Base-by-base conservation (phyloP, 352 stramenopile species). In the Phytopythium helicoides region DNA sequence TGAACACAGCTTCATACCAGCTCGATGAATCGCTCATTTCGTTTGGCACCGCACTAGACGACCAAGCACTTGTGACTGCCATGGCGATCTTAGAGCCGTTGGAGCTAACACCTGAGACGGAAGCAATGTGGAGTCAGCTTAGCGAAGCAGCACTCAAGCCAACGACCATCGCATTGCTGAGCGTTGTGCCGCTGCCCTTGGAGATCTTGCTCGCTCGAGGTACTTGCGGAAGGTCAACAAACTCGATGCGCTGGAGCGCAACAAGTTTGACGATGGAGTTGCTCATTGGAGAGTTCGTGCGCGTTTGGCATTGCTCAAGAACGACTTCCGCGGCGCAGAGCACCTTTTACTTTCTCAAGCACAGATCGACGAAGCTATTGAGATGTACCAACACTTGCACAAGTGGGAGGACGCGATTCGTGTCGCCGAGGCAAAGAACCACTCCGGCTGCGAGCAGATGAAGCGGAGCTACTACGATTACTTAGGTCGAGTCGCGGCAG, bases 371-470 rank as follows among this genome's bases (percentile, higher is more conserved):
- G 94, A 98, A 26, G 89, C 91, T 11, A 97, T 98, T 47, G 73
- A 92, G 28, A 98, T 98, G 92, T 98, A 98, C 64, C 87, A 98
- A 66, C 80, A 94, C 26, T 57, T 98, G 45, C 89, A 97, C 56
- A 92, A 97, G 62, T 98, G 87, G 76, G 92, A 98, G 64, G 90
- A 98, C 47, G 92, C 94, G n/a, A 95, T 98, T 52, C 78, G 80
- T 26, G 81, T 98, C 19, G 94, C 92, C 11, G 87, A 98, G 40
- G 59, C 81, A 18, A 92, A 87, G 61, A 87, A 70, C 28, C 86
- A 97, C 51, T 50, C 63, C 0, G 66, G 82, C 22, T 80, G 73
- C n/a, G 76, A 95, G 10, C 67, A 87, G 47, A 98, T 98, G 92
- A 89, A 92, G 58, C 71, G 73, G 33, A 86, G 81, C 41, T 97